phyloP scores from a whole-genome alignment of 495 filamentous ascomycete species.

The Xylaria grammica region DNA sequence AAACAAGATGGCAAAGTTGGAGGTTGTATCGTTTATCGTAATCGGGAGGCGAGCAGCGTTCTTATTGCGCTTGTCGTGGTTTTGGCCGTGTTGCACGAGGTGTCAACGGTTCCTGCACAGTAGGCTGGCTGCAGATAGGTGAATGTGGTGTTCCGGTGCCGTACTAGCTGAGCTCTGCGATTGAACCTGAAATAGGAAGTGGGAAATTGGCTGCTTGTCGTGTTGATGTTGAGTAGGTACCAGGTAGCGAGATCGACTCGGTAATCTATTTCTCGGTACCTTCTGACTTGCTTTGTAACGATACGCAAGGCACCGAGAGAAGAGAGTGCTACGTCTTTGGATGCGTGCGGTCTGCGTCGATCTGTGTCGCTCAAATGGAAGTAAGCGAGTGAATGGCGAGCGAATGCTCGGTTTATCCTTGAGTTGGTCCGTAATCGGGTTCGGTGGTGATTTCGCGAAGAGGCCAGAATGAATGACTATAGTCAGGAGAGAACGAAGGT shows the following conservation, averaged over 20 bases:
- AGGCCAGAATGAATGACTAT: slow-evolving; percentile 14
- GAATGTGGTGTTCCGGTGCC: slow-evolving; percentile 32
- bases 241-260: background rate
- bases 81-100: slow-evolving; percentile 27
- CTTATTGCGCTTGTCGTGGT: background rate
- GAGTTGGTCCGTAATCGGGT: slow-evolving; percentile 18
- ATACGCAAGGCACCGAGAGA: background rate
- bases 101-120: slow-evolving; percentile 35
- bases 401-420: slow-evolving; percentile 9
- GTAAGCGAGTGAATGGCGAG: slow-evolving; percentile 4
- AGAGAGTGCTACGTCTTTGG: background rate
- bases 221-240: background rate
- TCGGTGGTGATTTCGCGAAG: slow-evolving; percentile 15
- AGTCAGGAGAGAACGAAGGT: slow-evolving; percentile 15
- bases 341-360: background rate
- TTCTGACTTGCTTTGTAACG: too few relatives aligned
- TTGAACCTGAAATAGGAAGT: slow-evolving; percentile 24
- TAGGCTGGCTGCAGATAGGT: slow-evolving; percentile 34
- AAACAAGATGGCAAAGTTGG: background rate
- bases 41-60: background rate
- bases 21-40: background rate
- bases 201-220: slow-evolving; percentile 13
- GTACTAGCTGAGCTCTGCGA: slow-evolving; percentile 25
- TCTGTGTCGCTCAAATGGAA: background rate
- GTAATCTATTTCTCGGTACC: background rate